Evolutionary conservation across 2,329 filamentous ascomycete genomes (phyloP).

Genomic region (Xylariaceae sp.): DNA sequence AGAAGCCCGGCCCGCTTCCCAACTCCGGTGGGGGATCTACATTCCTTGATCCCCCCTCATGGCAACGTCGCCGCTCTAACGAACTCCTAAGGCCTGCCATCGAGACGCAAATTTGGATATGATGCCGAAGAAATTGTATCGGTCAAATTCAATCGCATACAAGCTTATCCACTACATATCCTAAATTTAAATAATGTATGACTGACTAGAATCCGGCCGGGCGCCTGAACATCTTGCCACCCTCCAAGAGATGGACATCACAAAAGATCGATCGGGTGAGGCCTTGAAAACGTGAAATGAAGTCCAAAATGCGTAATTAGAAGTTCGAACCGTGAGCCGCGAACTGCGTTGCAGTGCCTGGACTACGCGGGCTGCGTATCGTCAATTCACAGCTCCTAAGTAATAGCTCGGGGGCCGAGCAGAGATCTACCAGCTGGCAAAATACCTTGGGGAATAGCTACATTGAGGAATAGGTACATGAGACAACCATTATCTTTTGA

Average conservation of each 20-base stretch:
- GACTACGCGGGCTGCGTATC: background rate
- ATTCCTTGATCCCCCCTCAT: background rate
- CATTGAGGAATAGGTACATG: background rate
- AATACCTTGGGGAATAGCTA: background rate
- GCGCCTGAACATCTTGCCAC: no score
- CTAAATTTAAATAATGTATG: background rate
- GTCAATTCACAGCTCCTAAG: background rate
- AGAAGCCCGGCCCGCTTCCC: no score
- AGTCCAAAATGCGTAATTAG: background rate
- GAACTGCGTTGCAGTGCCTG: background rate
- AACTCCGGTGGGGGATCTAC: background rate
- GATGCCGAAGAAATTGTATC: background rate
- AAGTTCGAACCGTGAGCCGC: no score
- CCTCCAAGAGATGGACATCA: no score
- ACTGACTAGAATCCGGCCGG: background rate
- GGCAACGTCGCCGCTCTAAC: background rate
- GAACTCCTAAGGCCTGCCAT: background rate
- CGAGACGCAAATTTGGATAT: background rate
- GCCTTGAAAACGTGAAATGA: background rate
- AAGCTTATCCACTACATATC: background rate
- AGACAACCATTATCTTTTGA: background rate
- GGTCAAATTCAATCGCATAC: background rate
- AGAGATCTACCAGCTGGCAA: background rate
- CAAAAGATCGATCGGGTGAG: background rate
- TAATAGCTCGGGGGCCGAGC: background rate